phyloP scores from a whole-genome alignment of 306 rosid species.

The Chamaecrista fasciculata region DNA sequence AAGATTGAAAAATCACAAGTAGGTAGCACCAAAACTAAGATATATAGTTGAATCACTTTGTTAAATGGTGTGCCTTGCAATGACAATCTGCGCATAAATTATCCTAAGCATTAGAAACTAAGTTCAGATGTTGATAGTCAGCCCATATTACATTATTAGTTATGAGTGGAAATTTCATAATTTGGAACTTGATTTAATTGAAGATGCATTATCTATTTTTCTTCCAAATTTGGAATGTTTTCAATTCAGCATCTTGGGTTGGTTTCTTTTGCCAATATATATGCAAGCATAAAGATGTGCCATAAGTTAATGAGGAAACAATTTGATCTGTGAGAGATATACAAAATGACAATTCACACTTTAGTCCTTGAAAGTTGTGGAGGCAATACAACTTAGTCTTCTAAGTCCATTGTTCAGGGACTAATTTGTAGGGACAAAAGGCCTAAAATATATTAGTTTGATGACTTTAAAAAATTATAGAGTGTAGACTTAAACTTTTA shows the following conservation, averaged over 20 bases:
- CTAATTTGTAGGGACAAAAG: too few species aligned
- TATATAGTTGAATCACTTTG: background rate
- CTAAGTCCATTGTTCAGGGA: too few species aligned
- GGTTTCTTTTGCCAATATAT: background rate
- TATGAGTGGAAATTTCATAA: slow-evolving; percentile 7
- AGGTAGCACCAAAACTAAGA: background rate
- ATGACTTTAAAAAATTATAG: too few species aligned
- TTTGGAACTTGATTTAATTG: background rate
- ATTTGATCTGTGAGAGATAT: too few species aligned
- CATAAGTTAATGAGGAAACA: slow-evolving; percentile 29
- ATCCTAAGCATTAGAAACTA: slow-evolving; percentile 4
- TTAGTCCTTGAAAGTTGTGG: too few species aligned
- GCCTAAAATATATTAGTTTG: too few species aligned
- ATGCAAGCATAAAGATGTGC: background rate
- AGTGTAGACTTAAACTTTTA: too few species aligned
- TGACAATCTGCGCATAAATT: background rate
- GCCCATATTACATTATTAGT: background rate
- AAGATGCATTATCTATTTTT: background rate
- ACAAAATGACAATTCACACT: too few species aligned
- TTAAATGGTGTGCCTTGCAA: background rate
- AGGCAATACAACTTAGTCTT: too few species aligned
- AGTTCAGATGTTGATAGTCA: background rate
- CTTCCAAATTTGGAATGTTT: slow-evolving; percentile 9
- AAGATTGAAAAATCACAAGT: background rate
- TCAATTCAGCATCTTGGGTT: background rate